These are phyloP conservation scores for Pseudopithomyces maydicus DNA, from an alignment of 2,329 filamentous ascomycete species.

Conservation along the genomic window DNA sequence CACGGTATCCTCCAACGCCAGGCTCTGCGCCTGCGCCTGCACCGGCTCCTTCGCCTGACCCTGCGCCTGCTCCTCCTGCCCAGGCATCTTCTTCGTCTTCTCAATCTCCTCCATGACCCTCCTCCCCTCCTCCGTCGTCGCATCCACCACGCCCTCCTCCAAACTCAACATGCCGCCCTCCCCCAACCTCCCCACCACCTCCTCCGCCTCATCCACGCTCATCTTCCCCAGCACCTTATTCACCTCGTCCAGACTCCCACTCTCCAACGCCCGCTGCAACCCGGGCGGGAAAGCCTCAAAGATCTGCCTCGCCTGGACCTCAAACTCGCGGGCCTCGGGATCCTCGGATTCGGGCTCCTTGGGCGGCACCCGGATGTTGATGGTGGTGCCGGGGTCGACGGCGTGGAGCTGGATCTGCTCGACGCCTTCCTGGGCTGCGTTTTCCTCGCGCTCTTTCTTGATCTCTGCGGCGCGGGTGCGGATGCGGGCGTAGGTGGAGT, in stretches of 20 bases:
- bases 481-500: slow-evolving; percentile 84
- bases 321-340: slow-evolving; percentile 66
- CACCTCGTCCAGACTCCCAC: slow-evolving; percentile 85
- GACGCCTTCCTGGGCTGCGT: slow-evolving; percentile 66
- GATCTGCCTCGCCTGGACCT: slow-evolving; percentile 67
- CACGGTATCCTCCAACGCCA: not conserved
- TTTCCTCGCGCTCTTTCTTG: slow-evolving; percentile 58
- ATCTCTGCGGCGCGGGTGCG: slow-evolving; percentile 77
- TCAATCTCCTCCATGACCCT: slow-evolving; percentile 74
- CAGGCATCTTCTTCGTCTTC: slow-evolving; percentile 44
- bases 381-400: slow-evolving; percentile 89
- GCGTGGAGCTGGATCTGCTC: slow-evolving; percentile 98
- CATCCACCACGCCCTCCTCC: slow-evolving; percentile 93
- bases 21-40: not conserved
- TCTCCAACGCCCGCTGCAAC: slow-evolving; percentile 80
- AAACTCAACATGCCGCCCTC: slow-evolving; percentile 88
- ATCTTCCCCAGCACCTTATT: slow-evolving; percentile 88
- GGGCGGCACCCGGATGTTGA: slow-evolving; percentile 83
- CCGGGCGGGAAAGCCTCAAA: slow-evolving; percentile 85
- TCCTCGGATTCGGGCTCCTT: slow-evolving; percentile 48
- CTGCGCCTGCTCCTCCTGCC: slow-evolving; percentile 13
- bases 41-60: no score
- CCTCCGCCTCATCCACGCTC: slow-evolving; percentile 86
- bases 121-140: slow-evolving; percentile 85
- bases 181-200: slow-evolving; percentile 78